Base-by-base conservation (phyloP, 116 monocot genomes). In the Zostera marina region DNA sequence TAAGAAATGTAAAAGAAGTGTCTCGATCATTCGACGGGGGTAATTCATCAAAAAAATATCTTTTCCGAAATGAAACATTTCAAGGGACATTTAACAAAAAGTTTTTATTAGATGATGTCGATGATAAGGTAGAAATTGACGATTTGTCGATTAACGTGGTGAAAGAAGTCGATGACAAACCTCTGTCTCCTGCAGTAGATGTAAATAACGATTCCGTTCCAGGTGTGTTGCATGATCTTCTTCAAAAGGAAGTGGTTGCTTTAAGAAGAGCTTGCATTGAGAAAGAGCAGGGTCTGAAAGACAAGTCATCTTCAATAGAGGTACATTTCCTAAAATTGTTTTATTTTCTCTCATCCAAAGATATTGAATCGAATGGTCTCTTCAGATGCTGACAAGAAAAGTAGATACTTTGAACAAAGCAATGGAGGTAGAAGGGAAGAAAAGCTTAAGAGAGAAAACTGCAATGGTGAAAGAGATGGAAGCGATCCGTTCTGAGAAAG, bases 341-440 rank as follows among this genome's bases (percentile, higher is more conserved):
- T 20, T 5, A 22, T 15, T 22, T 53, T 53, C 54, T 53, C 14
- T 22, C 42, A 22, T 52, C 10, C 10, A 54, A 24, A 15, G n/a
- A n/a, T 56, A 46, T 49, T n/a, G 25, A 26, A 43, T 13, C 47
- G 45, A 48, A 26, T 54, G 13, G 62, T 32, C 8, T 59, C 7
- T 76, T 14, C 47, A 93, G 93, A 71, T 79, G 69, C 66, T 94
- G 8, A 69, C 84, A 7, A 94, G 67, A 70, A 93, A 88, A 64
- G 66, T 94, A 23, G 84, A 88, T 15, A 88, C 88, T 10, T 45
- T 81, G 62, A 73, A 52, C 54, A 87, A 81, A 66, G 83, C 88
- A 44, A 87, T 87, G 84, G 92, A 93, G 46, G 76, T 79, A 13
- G 92, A 93, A 61, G 69, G 74, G 58, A 87, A 73, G 72, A 93